Evolutionary conservation across 176 grass and related monocot species (phyloP).

Genomic region (bread wheat (Triticum aestivum)): IWGSC_CS_RefSeq_v2.1 NC_057795.1:434405545-434406044

Average conservation of each 20-base stretch:
- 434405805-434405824: not conserved
- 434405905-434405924: not conserved
- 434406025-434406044: slow-evolving; percentile 33
- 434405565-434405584: no score
- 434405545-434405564: no score
- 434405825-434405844: not conserved
- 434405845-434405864: slow-evolving; percentile 9
- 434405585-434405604: no score
- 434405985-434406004: slow-evolving; percentile 35
- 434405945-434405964: slow-evolving; percentile 61
- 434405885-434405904: slow-evolving; percentile 7
- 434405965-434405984: slow-evolving; percentile 47
- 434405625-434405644: no score
- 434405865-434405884: slow-evolving; percentile 16
- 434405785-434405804: not conserved
- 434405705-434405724: no score
- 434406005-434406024: slow-evolving; percentile 37
- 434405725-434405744: no score
- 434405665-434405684: no score
- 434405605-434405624: no score
- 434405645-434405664: no score
- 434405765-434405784: no score
- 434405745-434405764: no score
- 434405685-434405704: no score
- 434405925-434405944: slow-evolving; percentile 44